Percentiles rank a stretch among this genome's conserved stretches.
Evolutionary conservation across 306 rosid species (phyloP).

Genomic region (Crotalaria pallida): DNA sequence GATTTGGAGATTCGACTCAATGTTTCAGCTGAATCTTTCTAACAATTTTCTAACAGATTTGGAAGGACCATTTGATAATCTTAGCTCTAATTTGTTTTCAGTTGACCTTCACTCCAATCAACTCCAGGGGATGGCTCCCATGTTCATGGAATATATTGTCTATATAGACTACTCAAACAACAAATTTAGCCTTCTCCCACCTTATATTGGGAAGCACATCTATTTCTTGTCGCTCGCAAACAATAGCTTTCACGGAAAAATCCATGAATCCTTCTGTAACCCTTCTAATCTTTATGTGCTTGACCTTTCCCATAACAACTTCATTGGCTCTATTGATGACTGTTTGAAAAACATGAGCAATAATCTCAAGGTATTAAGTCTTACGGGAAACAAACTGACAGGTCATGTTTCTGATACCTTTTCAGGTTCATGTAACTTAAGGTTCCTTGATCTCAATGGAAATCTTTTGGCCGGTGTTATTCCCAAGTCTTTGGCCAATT

Average conservation of each 20-base stretch:
- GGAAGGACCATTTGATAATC: neutral
- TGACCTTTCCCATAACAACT: constrained; percentile 27
- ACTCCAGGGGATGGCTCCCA: constrained; percentile 12
- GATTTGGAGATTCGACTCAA: constrained; percentile 31
- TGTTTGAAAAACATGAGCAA: neutral
- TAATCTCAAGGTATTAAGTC: neutral
- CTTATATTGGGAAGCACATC: neutral
- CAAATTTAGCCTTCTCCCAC: constrained; percentile 20
- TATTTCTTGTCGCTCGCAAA: constrained; percentile 14
- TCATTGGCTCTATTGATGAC: constrained; percentile 9
- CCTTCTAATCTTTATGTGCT: neutral
- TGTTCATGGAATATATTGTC: neutral
- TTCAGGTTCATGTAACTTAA: neutral
- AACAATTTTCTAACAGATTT: constrained; percentile 18
- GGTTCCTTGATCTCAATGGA: constrained; percentile 21
- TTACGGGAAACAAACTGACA: constrained; percentile 6
- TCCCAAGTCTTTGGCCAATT: constrained; percentile 26
- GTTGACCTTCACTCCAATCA: constrained; percentile 37
- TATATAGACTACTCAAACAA: constrained; percentile 34
- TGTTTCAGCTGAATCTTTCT: constrained; percentile 32
- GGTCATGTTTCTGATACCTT: constrained; percentile 11
- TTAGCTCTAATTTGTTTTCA: neutral
- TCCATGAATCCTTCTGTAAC: constrained; percentile 21
- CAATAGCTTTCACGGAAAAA: neutral
- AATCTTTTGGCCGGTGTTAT: constrained; percentile 16